These are phyloP conservation scores for Stachybotrys chartarum DNA, from an alignment of 2,329 filamentous ascomycete genomes.

Conservation along the genomic window DNA sequence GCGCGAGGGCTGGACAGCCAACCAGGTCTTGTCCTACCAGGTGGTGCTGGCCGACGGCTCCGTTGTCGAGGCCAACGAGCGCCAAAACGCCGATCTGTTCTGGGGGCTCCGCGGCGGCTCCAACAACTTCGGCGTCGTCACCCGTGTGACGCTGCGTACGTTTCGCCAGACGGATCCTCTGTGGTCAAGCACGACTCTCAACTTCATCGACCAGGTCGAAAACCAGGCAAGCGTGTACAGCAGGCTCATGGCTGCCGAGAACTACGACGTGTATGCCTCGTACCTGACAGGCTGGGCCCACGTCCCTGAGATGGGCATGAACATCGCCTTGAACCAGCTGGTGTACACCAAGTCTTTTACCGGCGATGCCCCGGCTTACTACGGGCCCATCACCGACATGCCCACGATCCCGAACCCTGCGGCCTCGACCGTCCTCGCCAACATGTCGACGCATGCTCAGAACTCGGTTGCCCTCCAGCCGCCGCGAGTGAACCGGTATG, in stretches of 20 bases:
- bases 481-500: background rate
- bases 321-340: background rate
- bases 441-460: background rate
- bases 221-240: background rate
- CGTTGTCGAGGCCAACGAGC: conserved; percentile 31
- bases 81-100: conserved; percentile 39
- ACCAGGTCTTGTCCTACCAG: conserved; percentile 7
- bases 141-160: conserved; percentile 26
- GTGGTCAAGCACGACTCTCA: background rate
- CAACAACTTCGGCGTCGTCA: conserved; percentile 50
- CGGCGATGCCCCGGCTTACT: background rate
- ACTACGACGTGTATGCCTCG: background rate
- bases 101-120: conserved; percentile 51
- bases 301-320: background rate
- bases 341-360: background rate
- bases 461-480: background rate
- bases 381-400: background rate
- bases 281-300: background rate
- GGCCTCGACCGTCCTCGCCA: background rate
- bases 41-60: conserved; percentile 6
- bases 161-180: background rate
- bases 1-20: conserved; percentile 6
- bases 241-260: background rate
- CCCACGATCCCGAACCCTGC: background rate
- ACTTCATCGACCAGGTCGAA: background rate